Evolutionary conservation across 176 grass and related monocot species (phyloP).

Genomic region (Oropetium thomaeum): DNA sequence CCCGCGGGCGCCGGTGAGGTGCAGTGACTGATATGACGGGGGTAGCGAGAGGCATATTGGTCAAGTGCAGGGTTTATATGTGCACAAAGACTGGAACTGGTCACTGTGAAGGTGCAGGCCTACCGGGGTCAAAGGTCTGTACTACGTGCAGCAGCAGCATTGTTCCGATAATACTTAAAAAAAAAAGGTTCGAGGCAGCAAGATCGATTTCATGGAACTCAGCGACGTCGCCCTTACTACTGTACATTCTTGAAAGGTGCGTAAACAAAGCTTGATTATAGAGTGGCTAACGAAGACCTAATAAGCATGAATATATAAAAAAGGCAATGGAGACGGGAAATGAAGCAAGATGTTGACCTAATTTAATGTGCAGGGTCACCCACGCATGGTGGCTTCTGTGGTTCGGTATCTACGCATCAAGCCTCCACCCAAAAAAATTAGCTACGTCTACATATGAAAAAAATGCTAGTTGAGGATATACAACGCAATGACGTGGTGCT

Average conservation of each 20-base stretch:
- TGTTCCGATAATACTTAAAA: not conserved
- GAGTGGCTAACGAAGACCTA: conserved; percentile 32
- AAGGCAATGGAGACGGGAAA: not conserved
- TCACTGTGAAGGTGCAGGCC: not conserved
- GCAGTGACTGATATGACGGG: not conserved
- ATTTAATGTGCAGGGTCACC: conserved; percentile 28
- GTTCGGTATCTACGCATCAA: not conserved
- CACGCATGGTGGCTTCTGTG: not conserved
- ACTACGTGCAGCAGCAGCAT: not conserved
- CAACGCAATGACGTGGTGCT: too few relatives aligned
- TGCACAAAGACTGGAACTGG: conserved; percentile 3
- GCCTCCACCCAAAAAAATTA: too few relatives aligned
- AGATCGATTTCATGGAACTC: conserved; percentile 35
- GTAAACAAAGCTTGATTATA: conserved; percentile 22
- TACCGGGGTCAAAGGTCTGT: conserved; percentile 28
- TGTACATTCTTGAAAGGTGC: conserved; percentile 16
- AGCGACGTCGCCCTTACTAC: too few relatives aligned
- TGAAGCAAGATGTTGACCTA: conserved; percentile 36
- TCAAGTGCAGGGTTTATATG: conserved; percentile 41
- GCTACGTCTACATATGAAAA: too few relatives aligned
- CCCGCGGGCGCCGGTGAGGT: not conserved
- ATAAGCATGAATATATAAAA: conserved; percentile 16
- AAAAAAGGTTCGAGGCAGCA: not conserved
- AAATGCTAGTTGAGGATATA: too few relatives aligned
- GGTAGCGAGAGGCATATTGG: conserved; percentile 7